Conservation (phyloP, 2,329 filamentous ascomycete genomes). For the Colletotrichum liaoningense region DNA sequence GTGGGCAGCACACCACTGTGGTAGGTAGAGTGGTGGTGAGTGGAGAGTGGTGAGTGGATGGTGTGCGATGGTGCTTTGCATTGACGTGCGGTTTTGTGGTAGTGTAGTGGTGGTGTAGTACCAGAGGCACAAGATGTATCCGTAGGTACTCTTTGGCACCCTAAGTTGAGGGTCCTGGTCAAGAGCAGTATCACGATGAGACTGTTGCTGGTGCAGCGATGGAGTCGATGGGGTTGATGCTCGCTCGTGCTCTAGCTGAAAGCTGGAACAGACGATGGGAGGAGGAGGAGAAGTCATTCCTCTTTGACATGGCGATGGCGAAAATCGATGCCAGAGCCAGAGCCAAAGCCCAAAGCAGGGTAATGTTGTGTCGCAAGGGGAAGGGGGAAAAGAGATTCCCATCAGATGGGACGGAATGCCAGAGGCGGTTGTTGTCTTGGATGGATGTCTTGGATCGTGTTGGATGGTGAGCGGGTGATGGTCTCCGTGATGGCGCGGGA, state of each 20-base stretch:
- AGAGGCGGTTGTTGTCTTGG: constrained; percentile 26
- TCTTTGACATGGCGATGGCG: neutral
- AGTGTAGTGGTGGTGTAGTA: neutral
- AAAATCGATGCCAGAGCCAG: neutral
- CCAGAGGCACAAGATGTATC: neutral
- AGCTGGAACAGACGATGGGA: neutral
- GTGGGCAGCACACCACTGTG: neutral
- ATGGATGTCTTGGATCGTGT: neutral
- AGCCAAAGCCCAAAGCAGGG: neutral
- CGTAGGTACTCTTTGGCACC: neutral
- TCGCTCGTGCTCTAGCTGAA: constrained; percentile 6
- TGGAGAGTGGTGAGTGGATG: too few species aligned
- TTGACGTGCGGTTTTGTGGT: neutral
- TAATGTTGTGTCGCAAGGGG: neutral
- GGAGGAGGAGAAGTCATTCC: neutral
- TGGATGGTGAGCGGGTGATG: neutral
- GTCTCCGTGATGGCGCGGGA: constrained; percentile 20
- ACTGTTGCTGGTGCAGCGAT: neutral
- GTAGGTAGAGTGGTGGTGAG: too few species aligned
- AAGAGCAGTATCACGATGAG: constrained; percentile 22
- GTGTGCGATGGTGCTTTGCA: neutral
- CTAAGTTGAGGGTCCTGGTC: neutral
- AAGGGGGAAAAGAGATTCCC: constrained; percentile 1
- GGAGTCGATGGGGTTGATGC: constrained; percentile 4
- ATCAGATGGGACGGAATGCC: constrained; percentile 16